phyloP scores from a whole-genome alignment of 2,329 filamentous ascomycete genomes.

The Alternaria tenuissima region DNA sequence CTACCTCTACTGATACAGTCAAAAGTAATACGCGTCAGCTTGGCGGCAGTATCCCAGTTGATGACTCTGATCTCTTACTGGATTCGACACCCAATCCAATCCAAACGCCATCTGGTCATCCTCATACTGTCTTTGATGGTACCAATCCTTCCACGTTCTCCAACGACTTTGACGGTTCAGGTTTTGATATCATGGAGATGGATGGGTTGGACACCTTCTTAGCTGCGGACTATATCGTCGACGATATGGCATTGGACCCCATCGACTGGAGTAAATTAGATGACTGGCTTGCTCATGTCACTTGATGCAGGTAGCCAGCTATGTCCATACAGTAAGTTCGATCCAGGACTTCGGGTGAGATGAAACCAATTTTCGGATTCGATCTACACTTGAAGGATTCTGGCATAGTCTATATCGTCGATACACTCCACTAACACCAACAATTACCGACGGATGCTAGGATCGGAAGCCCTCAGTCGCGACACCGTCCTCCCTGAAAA shows the following conservation, averaged over 20 bases:
- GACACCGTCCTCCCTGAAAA: neutral
- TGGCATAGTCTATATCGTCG: too few species aligned
- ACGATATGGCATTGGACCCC: neutral
- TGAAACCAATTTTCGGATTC: too few species aligned
- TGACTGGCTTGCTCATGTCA: neutral
- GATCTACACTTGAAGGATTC: too few species aligned
- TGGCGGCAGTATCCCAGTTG: neutral
- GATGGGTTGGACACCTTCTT: neutral
- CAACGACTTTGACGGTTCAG: neutral
- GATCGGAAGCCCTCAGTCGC: neutral
- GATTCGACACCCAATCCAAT: neutral
- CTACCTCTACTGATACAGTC: neutral
- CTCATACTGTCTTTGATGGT: neutral
- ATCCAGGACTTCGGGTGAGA: too few species aligned
- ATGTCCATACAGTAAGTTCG: neutral
- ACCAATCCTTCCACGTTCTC: neutral
- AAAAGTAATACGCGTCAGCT: neutral
- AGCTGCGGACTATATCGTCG: neutral
- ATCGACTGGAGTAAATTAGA: conserved; percentile 3
- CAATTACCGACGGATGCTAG: too few species aligned
- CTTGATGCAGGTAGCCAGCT: neutral
- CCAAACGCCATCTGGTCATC: neutral
- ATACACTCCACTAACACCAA: too few species aligned
- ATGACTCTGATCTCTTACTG: too few species aligned
- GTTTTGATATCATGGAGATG: neutral